Evolutionary conservation across 148 eudicot genomes (phyloP).

Genomic region (Talinum fruticosum): DNA sequence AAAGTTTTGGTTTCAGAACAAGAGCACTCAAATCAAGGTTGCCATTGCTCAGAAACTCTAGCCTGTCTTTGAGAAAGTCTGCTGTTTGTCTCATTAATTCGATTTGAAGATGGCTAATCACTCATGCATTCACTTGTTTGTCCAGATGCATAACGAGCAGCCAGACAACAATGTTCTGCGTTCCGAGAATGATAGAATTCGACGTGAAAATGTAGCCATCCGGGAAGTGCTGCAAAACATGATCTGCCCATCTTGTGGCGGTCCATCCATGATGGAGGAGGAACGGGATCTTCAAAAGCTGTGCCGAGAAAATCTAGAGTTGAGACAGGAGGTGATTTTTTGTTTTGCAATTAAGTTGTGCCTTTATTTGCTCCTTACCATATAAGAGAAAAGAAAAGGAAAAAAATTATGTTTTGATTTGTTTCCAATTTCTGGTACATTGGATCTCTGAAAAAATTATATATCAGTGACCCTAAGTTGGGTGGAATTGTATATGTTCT

Average conservation of each 20-base stretch:
- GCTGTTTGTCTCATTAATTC: constrained; percentile 1
- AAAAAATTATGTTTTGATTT: neutral
- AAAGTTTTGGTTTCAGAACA: constrained; percentile 57
- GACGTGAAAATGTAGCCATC: constrained; percentile 57
- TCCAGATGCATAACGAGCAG: constrained; percentile 57
- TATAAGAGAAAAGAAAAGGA: neutral
- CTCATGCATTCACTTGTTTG: neutral
- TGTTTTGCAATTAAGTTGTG: neutral
- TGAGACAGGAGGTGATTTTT: constrained; percentile 57
- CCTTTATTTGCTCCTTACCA: neutral
- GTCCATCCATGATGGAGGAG: constrained; percentile 48
- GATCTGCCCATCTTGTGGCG: constrained; percentile 63
- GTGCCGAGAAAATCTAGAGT: constrained; percentile 49
- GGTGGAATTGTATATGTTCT: neutral
- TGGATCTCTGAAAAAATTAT: neutral
- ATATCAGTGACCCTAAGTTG: neutral
- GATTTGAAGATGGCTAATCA: neutral
- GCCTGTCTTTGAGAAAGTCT: neutral
- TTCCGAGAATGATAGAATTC: constrained; percentile 47
- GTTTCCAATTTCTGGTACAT: neutral
- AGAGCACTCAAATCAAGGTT: constrained; percentile 53
- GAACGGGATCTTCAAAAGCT: constrained; percentile 46
- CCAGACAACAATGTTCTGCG: constrained; percentile 50
- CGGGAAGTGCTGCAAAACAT: constrained; percentile 50
- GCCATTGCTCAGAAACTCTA: neutral